These are phyloP conservation scores for Thalassiosira delicatula DNA, from an alignment of 352 stramenopile genomes.

Conservation along the genomic window DNA sequence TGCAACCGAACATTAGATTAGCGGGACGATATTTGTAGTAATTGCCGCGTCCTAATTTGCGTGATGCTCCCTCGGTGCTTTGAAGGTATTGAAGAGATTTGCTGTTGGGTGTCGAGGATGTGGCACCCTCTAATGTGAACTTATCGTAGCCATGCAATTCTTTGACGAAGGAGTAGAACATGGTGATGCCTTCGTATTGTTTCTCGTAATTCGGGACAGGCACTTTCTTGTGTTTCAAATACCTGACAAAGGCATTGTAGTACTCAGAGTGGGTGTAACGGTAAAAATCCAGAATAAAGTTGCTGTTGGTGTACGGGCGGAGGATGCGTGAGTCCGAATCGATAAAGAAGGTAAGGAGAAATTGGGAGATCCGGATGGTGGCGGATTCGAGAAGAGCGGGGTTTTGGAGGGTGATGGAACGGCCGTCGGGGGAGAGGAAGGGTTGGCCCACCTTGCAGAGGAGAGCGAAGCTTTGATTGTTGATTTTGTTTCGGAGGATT, in stretches of 20 bases:
- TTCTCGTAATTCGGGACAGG: slow-evolving; percentile 56
- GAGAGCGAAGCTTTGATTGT: slow-evolving; percentile 56
- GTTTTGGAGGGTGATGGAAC: slow-evolving; percentile 51
- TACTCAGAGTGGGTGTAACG: slow-evolving; percentile 62
- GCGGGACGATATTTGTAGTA: slow-evolving; percentile 75
- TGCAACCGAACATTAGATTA: slow-evolving; percentile 74
- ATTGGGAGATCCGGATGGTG: slow-evolving; percentile 56
- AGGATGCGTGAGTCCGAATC: slow-evolving; percentile 50
- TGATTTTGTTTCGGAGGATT: neutral
- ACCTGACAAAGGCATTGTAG: slow-evolving; percentile 53
- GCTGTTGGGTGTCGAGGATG: slow-evolving; percentile 65
- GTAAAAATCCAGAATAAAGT: slow-evolving; percentile 73
- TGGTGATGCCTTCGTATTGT: slow-evolving; percentile 59
- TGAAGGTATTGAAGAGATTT: slow-evolving; percentile 64
- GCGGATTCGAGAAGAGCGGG: slow-evolving; percentile 51
- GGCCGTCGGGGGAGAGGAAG: slow-evolving; percentile 44
- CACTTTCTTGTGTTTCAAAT: slow-evolving; percentile 48
- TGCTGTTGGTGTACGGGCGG: slow-evolving; percentile 70
- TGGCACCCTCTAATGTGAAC: slow-evolving; percentile 65
- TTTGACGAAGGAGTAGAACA: slow-evolving; percentile 62
- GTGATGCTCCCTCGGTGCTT: slow-evolving; percentile 50
- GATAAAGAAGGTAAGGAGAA: slow-evolving; percentile 70
- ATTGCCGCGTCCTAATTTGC: slow-evolving; percentile 57
- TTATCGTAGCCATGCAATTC: slow-evolving; percentile 65
- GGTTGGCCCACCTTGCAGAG: slow-evolving; percentile 67